Conservation (phyloP, 768 basidiomycete genomes). For the Piloderma croceum region DNA sequence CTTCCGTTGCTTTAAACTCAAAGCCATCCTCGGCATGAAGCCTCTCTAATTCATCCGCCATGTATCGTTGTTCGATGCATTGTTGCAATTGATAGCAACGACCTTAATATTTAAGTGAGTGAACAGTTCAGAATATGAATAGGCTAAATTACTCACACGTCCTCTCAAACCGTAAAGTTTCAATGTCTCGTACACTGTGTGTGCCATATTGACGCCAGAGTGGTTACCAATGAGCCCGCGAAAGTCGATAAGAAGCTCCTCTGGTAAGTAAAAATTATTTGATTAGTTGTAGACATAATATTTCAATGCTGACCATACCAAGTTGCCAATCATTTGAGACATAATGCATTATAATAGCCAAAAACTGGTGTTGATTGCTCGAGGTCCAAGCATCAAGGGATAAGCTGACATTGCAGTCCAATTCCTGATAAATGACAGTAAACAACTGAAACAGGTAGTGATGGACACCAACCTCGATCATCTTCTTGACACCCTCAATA, state of each 20-base stretch:
- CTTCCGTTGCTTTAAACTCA: slow-evolving; percentile 9
- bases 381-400: slow-evolving; percentile 29
- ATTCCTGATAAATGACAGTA: background rate
- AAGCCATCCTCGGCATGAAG: slow-evolving; percentile 6
- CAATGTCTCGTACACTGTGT: slow-evolving; percentile 25
- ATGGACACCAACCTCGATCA: background rate
- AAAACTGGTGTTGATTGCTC: slow-evolving; percentile 23
- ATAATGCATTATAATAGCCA: slow-evolving; percentile 27
- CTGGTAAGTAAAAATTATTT: slow-evolving; percentile 12
- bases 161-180: slow-evolving; percentile 23
- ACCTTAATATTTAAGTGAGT: slow-evolving; percentile 9
- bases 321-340: slow-evolving; percentile 20
- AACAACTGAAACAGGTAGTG: background rate
- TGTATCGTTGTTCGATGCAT: slow-evolving; percentile 21
- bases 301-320: slow-evolving; percentile 3
- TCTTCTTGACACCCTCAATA: background rate
- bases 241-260: slow-evolving; percentile 34
- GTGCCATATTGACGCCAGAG: slow-evolving; percentile 32
- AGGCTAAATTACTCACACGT: slow-evolving; percentile 12
- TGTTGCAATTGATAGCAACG: slow-evolving; percentile 14
- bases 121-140: background rate
- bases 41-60: slow-evolving; percentile 8
- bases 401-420: slow-evolving; percentile 6
- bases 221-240: slow-evolving; percentile 29
- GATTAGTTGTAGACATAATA: background rate